phyloP scores from a whole-genome alignment of 192 early-diverging fungal species.

The Podila epicladia region DNA sequence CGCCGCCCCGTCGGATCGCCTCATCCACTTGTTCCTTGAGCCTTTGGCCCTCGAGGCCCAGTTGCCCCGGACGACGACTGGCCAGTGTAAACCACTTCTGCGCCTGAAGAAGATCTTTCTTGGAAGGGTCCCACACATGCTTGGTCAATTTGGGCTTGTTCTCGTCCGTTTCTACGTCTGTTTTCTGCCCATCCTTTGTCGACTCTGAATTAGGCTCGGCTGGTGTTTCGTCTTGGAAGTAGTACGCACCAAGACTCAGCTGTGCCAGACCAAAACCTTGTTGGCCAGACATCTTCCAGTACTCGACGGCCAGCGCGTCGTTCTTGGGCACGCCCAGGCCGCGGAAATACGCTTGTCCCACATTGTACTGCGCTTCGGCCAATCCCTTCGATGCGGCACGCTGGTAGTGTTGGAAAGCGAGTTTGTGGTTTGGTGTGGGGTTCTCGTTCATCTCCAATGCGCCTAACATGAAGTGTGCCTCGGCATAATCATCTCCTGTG shows the following conservation, averaged over 20 bases:
- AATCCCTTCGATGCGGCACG: conserved; percentile 59
- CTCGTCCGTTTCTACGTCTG: neutral
- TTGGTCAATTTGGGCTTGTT: neutral
- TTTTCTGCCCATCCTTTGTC: neutral
- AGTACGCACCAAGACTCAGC: conserved; percentile 54
- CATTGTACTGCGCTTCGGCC: conserved; percentile 65
- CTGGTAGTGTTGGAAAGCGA: conserved; percentile 60
- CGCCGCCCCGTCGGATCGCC: conserved; percentile 25
- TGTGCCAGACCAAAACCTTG: conserved; percentile 62
- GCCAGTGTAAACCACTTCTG: conserved; percentile 51
- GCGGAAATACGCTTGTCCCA: conserved; percentile 52
- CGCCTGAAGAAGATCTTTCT: conserved; percentile 44
- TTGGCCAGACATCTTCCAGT: conserved; percentile 58
- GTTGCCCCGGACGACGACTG: conserved; percentile 30
- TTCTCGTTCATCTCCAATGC: conserved; percentile 22
- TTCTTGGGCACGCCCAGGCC: conserved; percentile 58
- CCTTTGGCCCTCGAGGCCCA: conserved; percentile 30
- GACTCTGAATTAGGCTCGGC: neutral
- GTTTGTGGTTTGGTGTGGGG: conserved; percentile 31
- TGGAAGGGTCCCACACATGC: conserved; percentile 41
- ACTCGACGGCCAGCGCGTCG: conserved; percentile 56
- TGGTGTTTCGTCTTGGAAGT: conserved; percentile 36
- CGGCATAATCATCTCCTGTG: conserved; percentile 9
- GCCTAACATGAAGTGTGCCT: conserved; percentile 38
- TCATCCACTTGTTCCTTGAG: conserved; percentile 41